These are phyloP conservation scores for Tuber calosporum DNA, from an alignment of 495 filamentous ascomycete species.

Conservation along the genomic window DNA sequence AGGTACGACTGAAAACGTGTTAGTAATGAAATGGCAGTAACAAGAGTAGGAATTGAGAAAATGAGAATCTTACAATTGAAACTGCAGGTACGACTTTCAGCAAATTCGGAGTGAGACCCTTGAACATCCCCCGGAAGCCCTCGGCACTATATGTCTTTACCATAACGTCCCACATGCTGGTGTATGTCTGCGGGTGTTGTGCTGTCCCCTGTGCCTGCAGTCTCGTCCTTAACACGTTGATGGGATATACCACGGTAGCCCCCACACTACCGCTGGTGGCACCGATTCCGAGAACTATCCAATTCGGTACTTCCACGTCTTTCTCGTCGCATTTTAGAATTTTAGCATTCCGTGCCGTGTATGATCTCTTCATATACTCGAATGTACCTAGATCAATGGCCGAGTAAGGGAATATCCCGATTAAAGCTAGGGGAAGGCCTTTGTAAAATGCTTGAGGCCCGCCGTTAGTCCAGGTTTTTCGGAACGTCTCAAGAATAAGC, in stretches of 20 bases:
- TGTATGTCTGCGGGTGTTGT: conserved; percentile 85
- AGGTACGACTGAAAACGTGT: conserved; percentile 59
- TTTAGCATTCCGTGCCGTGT: conserved; percentile 64
- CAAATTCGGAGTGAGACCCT: conserved; percentile 89
- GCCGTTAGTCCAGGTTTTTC: conserved; percentile 71
- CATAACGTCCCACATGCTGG: conserved; percentile 77
- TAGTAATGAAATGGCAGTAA: conserved; percentile 25
- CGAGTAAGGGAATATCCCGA: conserved; percentile 96
- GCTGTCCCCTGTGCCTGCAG: conserved; percentile 91
- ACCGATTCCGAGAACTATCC: conserved; percentile 83
- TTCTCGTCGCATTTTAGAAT: conserved; percentile 67
- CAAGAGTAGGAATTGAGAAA: conserved; percentile 12
- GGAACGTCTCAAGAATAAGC: conserved; percentile 71
- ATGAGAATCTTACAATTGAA: conserved; percentile 57
- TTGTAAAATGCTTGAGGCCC: conserved; percentile 77
- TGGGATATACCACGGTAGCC: conserved; percentile 85
- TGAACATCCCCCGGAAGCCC: conserved; percentile 81
- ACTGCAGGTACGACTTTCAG: conserved; percentile 95
- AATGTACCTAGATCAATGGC: conserved; percentile 95
- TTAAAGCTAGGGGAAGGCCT: conserved; percentile 80
- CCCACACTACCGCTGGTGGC: conserved; percentile 86
- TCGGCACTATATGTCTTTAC: conserved; percentile 73
- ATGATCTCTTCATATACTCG: conserved; percentile 74
- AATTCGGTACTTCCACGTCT: conserved; percentile 81
- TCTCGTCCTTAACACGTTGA: conserved; percentile 89